Conservation (phyloP, 768 basidiomycete genomes). For the Panellus pusillus region DNA sequence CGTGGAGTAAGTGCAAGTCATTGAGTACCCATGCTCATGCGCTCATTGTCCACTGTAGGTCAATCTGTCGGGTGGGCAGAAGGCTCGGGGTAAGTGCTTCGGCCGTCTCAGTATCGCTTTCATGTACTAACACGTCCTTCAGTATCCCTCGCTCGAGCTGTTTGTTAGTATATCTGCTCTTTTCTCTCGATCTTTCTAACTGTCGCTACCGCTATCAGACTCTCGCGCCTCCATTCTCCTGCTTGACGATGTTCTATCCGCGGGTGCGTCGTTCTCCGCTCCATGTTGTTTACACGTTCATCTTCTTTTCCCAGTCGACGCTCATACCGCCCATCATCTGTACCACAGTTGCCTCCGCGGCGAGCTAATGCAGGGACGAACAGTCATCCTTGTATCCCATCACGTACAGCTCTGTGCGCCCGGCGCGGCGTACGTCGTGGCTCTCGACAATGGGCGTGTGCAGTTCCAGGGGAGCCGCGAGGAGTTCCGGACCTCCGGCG, state of each 20-base stretch:
- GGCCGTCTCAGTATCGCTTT: neutral
- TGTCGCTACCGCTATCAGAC: conserved; percentile 31
- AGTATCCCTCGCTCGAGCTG: conserved; percentile 81
- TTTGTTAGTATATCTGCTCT: conserved; percentile 38
- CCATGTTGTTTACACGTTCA: neutral
- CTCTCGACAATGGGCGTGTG: conserved; percentile 80
- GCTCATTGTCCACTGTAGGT: conserved; percentile 37
- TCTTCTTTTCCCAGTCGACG: conserved; percentile 61
- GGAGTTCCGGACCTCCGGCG: conserved; percentile 64
- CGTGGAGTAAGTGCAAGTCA: conserved; percentile 56
- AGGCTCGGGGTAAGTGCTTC: conserved; percentile 52
- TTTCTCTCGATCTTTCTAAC: neutral
- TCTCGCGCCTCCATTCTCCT: conserved; percentile 80
- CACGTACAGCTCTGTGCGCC: conserved; percentile 87
- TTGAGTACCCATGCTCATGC: neutral
- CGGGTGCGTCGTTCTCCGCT: conserved; percentile 32
- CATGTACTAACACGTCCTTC: neutral
- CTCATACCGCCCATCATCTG: conserved; percentile 89
- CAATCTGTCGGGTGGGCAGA: conserved; percentile 62
- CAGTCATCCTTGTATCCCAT: conserved; percentile 91
- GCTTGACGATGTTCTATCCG: conserved; percentile 78
- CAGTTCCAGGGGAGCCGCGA: conserved; percentile 68
- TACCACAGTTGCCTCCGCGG: conserved; percentile 84
- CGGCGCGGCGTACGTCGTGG: conserved; percentile 79
- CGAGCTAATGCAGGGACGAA: conserved; percentile 75